Conservation (phyloP, 2,329 filamentous ascomycete species). For the Sporothrix euskadiensis region DNA sequence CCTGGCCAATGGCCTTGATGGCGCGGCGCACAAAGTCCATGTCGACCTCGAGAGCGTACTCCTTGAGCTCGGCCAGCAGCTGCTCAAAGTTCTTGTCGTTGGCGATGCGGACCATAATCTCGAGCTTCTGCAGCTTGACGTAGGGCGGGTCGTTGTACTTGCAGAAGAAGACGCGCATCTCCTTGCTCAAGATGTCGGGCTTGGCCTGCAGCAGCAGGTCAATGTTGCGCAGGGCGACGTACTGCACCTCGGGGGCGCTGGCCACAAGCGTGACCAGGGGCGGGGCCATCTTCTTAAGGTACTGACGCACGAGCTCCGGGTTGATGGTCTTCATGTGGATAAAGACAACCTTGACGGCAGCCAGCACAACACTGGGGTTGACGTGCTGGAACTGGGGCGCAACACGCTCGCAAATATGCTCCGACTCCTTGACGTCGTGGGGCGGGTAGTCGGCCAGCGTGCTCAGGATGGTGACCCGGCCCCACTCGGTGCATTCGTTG, state of each 20-base stretch:
- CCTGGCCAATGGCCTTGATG: conserved; percentile 94
- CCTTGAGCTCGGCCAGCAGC: conserved; percentile 88
- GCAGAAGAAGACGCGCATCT: conserved; percentile 98
- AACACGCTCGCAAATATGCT: conserved; percentile 96
- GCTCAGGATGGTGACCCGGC: conserved; percentile 86
- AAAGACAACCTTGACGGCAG: conserved; percentile 98
- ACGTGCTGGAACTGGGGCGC: conserved; percentile 97
- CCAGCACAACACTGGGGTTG: conserved; percentile 92
- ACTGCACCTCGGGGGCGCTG: conserved; percentile 94
- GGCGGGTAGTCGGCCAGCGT: conserved; percentile 87
- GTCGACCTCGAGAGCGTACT: conserved; percentile 96
- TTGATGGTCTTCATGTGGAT: conserved; percentile 88
- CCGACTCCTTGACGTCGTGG: conserved; percentile 87
- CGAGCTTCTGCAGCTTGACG: conserved; percentile 94
- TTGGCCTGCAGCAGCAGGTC: conserved; percentile 94
- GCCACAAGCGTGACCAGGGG: conserved; percentile 94
- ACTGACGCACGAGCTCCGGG: conserved; percentile 75
- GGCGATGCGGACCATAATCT: conserved; percentile 99
- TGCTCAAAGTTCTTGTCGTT: conserved; percentile 97
- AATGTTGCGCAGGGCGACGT: conserved; percentile 94
- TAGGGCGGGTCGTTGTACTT: conserved; percentile 99
- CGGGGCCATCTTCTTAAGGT: conserved; percentile 98
- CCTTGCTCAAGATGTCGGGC: conserved; percentile 94
- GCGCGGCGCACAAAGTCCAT: conserved; percentile 98
- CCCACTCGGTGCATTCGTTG: conserved; percentile 99